Evolutionary conservation across 495 filamentous ascomycete genomes (phyloP), one percentile per base, ranked within the genome.

Genomic region (Penicillium dipodomyicola): DNA sequence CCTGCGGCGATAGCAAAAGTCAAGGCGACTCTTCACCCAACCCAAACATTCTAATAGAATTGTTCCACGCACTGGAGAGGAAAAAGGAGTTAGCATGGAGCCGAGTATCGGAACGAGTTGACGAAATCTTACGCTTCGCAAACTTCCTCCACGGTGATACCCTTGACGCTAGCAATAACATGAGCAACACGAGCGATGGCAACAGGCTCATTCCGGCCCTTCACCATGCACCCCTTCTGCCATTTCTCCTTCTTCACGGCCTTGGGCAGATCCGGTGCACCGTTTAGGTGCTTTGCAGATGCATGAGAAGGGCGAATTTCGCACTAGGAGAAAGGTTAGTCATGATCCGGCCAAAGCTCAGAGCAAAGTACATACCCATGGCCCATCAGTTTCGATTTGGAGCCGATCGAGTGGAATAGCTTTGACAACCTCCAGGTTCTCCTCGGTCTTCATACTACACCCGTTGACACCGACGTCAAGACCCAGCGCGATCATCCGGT

Each of bases 231-330:
- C 0, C 90, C 92, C 65, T 89, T 82, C 41, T 81, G 81, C 84
- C 88, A 98, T 71, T 87, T 96, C 72, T 98, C 94, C 71, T 97
- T 97, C 78, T 96, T 97, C 37, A 96, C 85, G n/a, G 79, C 70
- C 56, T 77, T 80, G 2, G 77, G 77, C 29, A 82, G 55, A 9
- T 69, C 58, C 3, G 77, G 73, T 4, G 77, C 78, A 15, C 72
- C 78, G 5, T 56, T 51, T 40, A 82, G 63, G 58, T 76, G 77
- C 47, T 79, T 80, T 0, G 81, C 65, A 11, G 76, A 78, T 0
- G 81, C 79, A 65, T 83, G 81, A 0, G 75, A 78, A 12, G 81
- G 74, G 3, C 81, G 69, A 45, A 83, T 83, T 51, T 83, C 81
- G 63, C 81, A 83, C 78, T 80, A 53, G 15, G 30, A 20, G n/a